These are phyloP conservation scores for Neofusicoccum laricinum DNA, from an alignment of 2,329 filamentous ascomycete species.

Conservation along the genomic window DNA sequence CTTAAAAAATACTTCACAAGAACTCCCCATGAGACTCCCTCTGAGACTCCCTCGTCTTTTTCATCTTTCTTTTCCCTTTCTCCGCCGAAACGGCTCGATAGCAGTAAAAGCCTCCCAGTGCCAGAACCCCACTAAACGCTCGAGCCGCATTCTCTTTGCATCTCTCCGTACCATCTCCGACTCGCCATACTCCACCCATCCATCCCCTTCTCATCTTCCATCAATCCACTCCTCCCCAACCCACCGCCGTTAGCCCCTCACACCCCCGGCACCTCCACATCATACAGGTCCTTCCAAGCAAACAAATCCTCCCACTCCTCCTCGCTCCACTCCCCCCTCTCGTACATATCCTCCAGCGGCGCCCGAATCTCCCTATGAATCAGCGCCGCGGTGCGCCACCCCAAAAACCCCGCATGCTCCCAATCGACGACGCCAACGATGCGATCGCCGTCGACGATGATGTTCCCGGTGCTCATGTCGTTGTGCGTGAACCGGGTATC, in stretches of 20 bases:
- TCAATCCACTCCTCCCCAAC: no score
- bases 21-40: not conserved
- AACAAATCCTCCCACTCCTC: not conserved
- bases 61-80: not conserved
- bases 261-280: not conserved
- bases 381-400: slow-evolving; percentile 17
- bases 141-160: no score
- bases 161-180: no score
- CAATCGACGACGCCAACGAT: slow-evolving; percentile 20
- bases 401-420: slow-evolving; percentile 21
- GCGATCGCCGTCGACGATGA: slow-evolving; percentile 17
- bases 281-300: slow-evolving; percentile 5
- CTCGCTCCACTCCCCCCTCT: not conserved
- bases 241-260: not conserved
- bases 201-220: no score
- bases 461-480: slow-evolving; percentile 19
- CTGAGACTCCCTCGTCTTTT: not conserved
- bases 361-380: slow-evolving; percentile 17
- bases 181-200: no score
- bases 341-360: slow-evolving; percentile 1
- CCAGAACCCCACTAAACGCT: no score
- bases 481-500: slow-evolving; percentile 21
- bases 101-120: no score
- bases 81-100: no score
- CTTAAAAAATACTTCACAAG: no score